Conservation (phyloP, 2,329 filamentous ascomycete species). For the Delphinella strobiligena region DNA sequence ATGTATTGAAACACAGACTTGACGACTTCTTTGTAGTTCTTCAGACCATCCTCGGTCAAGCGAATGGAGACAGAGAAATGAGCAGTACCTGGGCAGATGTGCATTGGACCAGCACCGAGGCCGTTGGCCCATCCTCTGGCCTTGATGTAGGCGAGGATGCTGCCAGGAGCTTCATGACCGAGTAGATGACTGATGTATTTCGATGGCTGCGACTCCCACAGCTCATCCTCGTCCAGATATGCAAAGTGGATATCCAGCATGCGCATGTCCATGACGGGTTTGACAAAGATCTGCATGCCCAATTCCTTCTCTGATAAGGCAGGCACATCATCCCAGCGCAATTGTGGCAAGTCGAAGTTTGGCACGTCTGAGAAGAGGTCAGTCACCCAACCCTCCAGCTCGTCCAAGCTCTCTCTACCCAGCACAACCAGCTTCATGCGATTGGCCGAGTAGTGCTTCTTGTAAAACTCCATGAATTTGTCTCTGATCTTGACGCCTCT, state of each 20-base stretch:
- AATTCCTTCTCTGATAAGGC: slow-evolving; percentile 50
- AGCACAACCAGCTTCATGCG: slow-evolving; percentile 85
- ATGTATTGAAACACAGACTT: slow-evolving; percentile 88
- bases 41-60: slow-evolving; percentile 73
- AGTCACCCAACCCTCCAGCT: slow-evolving; percentile 70
- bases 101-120: slow-evolving; percentile 63
- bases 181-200: slow-evolving; percentile 81
- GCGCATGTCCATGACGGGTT: slow-evolving; percentile 80
- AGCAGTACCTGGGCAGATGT: slow-evolving; percentile 67
- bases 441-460: slow-evolving; percentile 83
- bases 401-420: slow-evolving; percentile 68
- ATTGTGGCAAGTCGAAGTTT: slow-evolving; percentile 65
- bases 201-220: slow-evolving; percentile 71
- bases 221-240: slow-evolving; percentile 69
- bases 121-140: slow-evolving; percentile 81
- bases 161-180: slow-evolving; percentile 85
- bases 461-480: slow-evolving; percentile 87
- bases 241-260: slow-evolving; percentile 72
- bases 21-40: slow-evolving; percentile 68
- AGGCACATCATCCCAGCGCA: slow-evolving; percentile 53
- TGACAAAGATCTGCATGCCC: slow-evolving; percentile 66
- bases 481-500: slow-evolving; percentile 73
- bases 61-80: slow-evolving; percentile 71
- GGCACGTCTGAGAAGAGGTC: slow-evolving; percentile 71
- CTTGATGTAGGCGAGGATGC: slow-evolving; percentile 82